Conservation (phyloP, 2,329 filamentous ascomycete species). For the Trichoderma pleuroti region DNA sequence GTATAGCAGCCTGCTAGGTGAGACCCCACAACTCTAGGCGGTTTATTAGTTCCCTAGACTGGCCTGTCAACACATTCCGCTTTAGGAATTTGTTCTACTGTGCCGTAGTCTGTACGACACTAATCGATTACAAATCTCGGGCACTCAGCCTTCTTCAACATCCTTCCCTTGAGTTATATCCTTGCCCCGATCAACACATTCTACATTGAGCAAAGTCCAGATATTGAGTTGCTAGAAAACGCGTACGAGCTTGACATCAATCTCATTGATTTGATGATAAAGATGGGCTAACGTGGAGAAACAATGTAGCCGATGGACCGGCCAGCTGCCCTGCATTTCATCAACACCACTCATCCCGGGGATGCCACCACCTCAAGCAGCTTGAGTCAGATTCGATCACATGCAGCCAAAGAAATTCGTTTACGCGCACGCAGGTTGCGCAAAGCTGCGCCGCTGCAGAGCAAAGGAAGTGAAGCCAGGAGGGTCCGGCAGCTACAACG, state of each 20-base stretch:
- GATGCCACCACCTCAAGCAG: not conserved
- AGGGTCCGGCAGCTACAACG: rapidly evolving
- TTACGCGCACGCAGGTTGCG: not conserved
- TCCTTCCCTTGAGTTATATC: not conserved
- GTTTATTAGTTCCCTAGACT: too few relatives aligned
- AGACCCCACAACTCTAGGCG: not conserved
- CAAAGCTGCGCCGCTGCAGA: not conserved
- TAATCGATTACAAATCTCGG: not conserved
- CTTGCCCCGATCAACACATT: not conserved
- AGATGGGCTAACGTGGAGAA: not conserved
- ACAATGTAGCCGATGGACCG: not conserved
- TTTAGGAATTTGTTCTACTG: not conserved
- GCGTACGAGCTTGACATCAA: not conserved
- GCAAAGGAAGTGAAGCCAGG: not conserved
- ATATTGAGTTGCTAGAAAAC: rapidly evolving
- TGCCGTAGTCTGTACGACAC: not conserved
- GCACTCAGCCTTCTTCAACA: not conserved
- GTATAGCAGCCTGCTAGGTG: not conserved
- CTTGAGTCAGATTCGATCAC: not conserved
- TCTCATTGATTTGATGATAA: not conserved
- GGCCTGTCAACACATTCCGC: not conserved
- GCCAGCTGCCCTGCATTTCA: not conserved
- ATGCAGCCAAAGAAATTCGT: not conserved
- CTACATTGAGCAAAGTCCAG: not conserved
- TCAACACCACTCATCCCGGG: not conserved